Evolutionary conservation across 1,284 basidiomycete genomes (phyloP), one percentile per base, ranked within the genome.

Genomic region (Lignosus rhinocerotis): DNA sequence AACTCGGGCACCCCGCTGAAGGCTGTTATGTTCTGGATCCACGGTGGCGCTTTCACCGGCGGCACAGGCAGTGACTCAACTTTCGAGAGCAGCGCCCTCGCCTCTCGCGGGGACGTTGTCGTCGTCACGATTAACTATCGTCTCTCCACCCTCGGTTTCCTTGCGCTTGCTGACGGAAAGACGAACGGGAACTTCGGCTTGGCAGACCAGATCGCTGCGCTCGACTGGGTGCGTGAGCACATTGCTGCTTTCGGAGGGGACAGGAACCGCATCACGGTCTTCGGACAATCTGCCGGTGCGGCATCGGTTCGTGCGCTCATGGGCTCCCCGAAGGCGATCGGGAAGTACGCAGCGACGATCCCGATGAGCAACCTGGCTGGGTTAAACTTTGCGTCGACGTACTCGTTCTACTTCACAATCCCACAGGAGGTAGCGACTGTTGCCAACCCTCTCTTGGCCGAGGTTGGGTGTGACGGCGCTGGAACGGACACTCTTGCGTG

Each of bases 351-450:
- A 1, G 80, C 74, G 11, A 80, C 78, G 9, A 76, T 82, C 39
- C 74, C 78, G 21, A 75, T 80, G 68, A 80, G 78, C 66, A 81
- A 80, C 63, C 71, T 81, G 0, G 80, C 73, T 4, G 80, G 80
- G 0, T 75, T 74, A 32, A 76, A 73, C 12, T 80, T 77, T 51
- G 79, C 78, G n/a, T 67, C 68, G 34, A 75, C 75, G 7, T 78
- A 74, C 61, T 75, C 74, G 17, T 63, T 72, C 31, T 78, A 78
- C 61, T 72, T 69, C 63, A 75, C 72, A n/a, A 73, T 76, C 53
- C 58, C 65, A 1, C 61, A 74, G 47, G 73, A 72, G 51, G 67
- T 70, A 7, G 33, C 58, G n/a, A 58, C 70, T 12, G 72, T 75
- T 4, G 72, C 72, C 7, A 53, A 72, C 11, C 70, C 71, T 0